Evolutionary conservation across 441 rosid genomes (phyloP), one percentile per base, ranked within the genome.

Genomic region (Hura crepitans): DNA sequence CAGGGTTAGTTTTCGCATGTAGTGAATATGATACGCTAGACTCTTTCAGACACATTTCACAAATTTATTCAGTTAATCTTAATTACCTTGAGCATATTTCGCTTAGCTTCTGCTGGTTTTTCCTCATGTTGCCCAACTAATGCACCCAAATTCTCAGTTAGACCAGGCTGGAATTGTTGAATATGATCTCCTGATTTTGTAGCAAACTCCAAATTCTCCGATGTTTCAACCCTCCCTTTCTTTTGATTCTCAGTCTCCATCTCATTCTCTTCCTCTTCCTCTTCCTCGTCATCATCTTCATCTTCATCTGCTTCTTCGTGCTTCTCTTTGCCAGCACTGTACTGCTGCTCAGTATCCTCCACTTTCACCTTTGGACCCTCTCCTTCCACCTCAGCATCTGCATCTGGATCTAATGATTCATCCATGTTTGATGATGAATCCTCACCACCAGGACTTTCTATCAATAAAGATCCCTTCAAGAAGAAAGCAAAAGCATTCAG

Each of bases 391-490:
- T 82, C 93, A 28, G 70, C 82, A 62, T 90, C 97, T 35, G 77
- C 88, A 79, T 87, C 93, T 37, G 62, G 80, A 69, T 84, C 96
- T 57, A 77, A 77, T 57, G 90, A 86, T 74, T 90, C 96, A 51
- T 77, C 96, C 77, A 82, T 84, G 77, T 89, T 86, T 76, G 88
- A 84, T 11, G 90, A 85, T 60, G 90, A 83, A 70, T 85, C 96
- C 69, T 80, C 97, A 30, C 79, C 84, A 13, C 80, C 82, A 14
- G 83, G 92, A 76, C 97, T 90, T 75, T 85, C 92, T 5, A 71
- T 73, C 50, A 78, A 82, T 54, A 90, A 87, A 73, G 88, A 78
- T 47, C 84, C 96, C 96, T 92, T 66, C 72, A 78, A 35, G 53
- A 68, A 50, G 14, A 71, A 31, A 65, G 25, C 62, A 57, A 22